Evolutionary conservation across 768 basidiomycete genomes (phyloP), one percentile per base, ranked within the genome.

Genomic region (Megacollybia marginata): DNA sequence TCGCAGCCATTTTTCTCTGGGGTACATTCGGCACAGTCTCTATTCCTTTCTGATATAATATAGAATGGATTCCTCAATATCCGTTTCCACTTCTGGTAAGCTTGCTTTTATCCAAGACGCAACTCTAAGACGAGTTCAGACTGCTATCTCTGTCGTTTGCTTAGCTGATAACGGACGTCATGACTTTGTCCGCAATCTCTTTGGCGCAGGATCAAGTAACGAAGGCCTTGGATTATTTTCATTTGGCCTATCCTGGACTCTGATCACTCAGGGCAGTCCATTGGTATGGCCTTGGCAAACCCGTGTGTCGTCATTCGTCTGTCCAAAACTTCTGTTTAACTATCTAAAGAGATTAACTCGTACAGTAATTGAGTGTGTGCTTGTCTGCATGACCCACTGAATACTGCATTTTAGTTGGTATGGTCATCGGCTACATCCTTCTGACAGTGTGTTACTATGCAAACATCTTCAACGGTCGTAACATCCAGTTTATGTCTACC

Each of bases 271-370:
- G 57, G 78, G 76, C 4, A 71, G 62, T 43, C 78, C 78, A 1
- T 62, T 80, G 6, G 72, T 75, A 9, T 79, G 78, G 77, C 78
- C 78, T 6, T 66, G 78, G 45, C 72, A 75, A 53, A 79, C 78
- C 0, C 78, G 74, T 73, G 56, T 33, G 72, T 66, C 6, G 72
- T 66, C 6, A 20, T 49, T 33, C 46, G 38, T 48, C 46, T 20
- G 5, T 36, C 42, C 43, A 18, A 46, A 20, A 47, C 19, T 15
- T 40, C n/a, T 15, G 34, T 15, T 19, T 18, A 38, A 36, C 32
- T 23, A 6, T 43, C 43, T 31, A 7, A 55, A 70, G 70, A 73
- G 62, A 53, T 74, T 33, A 72, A 71, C 58, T 69, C 72, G 9
- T 74, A 62, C 60, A 57, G 73, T 74, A 53, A 5, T 70, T 54